Evolutionary conservation across 192 early-diverging fungal species (phyloP).

Genomic region (Geranomyces variabilis): DNA sequence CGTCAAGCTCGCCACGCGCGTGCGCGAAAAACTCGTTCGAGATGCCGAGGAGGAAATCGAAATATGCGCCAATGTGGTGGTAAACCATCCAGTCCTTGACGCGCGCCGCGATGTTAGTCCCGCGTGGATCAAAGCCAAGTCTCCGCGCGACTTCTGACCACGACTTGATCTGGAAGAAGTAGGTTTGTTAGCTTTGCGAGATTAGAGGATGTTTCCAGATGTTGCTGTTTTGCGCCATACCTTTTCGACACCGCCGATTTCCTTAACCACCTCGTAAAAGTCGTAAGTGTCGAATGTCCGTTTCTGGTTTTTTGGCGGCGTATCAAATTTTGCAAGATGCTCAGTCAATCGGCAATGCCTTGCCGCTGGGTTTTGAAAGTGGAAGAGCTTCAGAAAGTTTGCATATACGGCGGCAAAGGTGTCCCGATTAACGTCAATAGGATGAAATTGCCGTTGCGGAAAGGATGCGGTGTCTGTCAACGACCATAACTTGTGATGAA

Average conservation of each 20-base stretch:
- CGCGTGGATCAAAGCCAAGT: conserved; percentile 46
- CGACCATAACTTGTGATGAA: no score
- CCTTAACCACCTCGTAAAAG: conserved; percentile 36
- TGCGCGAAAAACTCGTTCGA: conserved; percentile 39
- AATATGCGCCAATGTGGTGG: conserved; percentile 48
- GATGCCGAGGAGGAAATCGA: conserved; percentile 43
- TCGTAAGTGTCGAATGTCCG: conserved; percentile 41
- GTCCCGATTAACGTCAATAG: conserved; percentile 27
- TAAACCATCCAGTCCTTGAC: conserved; percentile 48
- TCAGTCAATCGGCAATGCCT: conserved; percentile 32
- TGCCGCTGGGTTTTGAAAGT: conserved; percentile 32
- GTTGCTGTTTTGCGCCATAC: conserved; percentile 9
- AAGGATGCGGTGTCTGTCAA: no score
- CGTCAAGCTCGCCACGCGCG: conserved; percentile 1
- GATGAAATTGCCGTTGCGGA: neutral
- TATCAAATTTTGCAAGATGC: conserved; percentile 44
- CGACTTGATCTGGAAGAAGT: conserved; percentile 28
- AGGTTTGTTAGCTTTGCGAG: neutral
- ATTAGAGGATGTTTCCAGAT: neutral
- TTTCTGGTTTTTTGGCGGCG: conserved; percentile 45
- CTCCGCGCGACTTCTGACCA: conserved; percentile 45
- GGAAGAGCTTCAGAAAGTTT: conserved; percentile 33
- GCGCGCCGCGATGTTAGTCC: conserved; percentile 45
- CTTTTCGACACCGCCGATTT: conserved; percentile 39
- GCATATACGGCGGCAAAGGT: conserved; percentile 34